A percentile compares a stretch with the other conserved stretches of the same genome.
phyloP scores from a whole-genome alignment of 192 early-diverging fungal genomes.

The Linnemannia zychae region DNA sequence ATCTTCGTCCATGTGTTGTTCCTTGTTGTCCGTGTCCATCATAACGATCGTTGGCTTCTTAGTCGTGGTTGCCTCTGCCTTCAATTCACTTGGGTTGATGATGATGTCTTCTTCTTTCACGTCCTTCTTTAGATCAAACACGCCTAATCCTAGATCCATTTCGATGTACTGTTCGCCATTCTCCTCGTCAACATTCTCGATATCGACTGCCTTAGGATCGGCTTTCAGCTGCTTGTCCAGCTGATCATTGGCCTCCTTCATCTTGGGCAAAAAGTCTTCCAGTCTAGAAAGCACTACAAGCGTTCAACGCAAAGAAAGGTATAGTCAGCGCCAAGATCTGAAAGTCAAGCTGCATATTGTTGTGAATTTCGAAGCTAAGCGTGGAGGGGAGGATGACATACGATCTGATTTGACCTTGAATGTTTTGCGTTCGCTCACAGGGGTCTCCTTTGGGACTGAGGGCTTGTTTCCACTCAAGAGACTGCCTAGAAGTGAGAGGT shows the following conservation, averaged over 20 bases:
- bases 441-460: slow-evolving; percentile 25
- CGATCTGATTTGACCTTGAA: slow-evolving; percentile 54
- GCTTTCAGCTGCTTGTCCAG: slow-evolving; percentile 52
- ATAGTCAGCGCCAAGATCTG: neutral
- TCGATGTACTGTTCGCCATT: slow-evolving; percentile 68
- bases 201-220: slow-evolving; percentile 64
- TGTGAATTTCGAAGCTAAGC: neutral
- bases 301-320: neutral
- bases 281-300: slow-evolving; percentile 57
- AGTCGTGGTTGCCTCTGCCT: neutral
- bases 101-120: slow-evolving; percentile 47
- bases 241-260: slow-evolving; percentile 58
- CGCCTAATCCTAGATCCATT: slow-evolving; percentile 65
- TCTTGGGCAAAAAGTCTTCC: slow-evolving; percentile 63
- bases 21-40: slow-evolving; percentile 49
- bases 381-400: slow-evolving; percentile 23
- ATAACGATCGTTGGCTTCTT: slow-evolving; percentile 42
- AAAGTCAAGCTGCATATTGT: neutral
- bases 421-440: slow-evolving; percentile 58
- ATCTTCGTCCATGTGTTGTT: neutral
- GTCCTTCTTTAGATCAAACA: slow-evolving; percentile 62
- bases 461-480: slow-evolving; percentile 38
- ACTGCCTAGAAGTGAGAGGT: slow-evolving; percentile 8
- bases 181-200: slow-evolving; percentile 67
- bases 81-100: slow-evolving; percentile 33